A percentile compares a stretch with the other conserved stretches of the same genome.
These are phyloP conservation scores for Oryza brachyantha DNA, from an alignment of 176 grass and related monocot genomes.

Conservation along the genomic window DNA sequence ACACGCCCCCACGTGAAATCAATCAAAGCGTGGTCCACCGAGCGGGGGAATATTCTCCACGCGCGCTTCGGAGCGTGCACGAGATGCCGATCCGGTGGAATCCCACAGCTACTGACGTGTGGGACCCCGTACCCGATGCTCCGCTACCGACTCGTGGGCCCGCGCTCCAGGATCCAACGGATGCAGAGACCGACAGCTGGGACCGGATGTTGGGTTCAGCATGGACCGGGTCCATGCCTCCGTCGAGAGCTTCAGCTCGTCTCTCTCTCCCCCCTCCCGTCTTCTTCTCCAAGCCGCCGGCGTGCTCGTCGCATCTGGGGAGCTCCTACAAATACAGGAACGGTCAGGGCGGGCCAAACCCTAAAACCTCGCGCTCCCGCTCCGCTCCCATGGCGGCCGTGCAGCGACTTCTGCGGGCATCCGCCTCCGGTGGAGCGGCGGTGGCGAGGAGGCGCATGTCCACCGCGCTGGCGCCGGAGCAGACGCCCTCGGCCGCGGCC, in stretches of 20 bases:
- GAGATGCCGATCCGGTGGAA: background rate
- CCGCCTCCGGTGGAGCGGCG: background rate
- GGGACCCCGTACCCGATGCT: background rate
- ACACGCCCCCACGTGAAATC: background rate
- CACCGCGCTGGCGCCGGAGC: conserved; percentile 31
- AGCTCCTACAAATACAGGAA: conserved; percentile 29
- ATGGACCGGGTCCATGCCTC: conserved; percentile 24
- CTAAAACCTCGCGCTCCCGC: conserved; percentile 20
- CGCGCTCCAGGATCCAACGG: background rate
- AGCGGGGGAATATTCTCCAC: background rate
- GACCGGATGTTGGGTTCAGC: fast-evolving
- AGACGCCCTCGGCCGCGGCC: background rate
- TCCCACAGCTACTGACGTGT: background rate
- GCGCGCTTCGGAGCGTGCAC: background rate
- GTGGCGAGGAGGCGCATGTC: conserved; percentile 30
- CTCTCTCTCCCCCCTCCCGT: conserved; percentile 19
- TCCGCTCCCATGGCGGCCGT: background rate
- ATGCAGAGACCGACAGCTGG: background rate
- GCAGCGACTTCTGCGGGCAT: background rate
- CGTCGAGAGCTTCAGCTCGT: background rate
- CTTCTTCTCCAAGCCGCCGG: conserved; percentile 10
- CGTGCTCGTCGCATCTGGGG: conserved; percentile 18
- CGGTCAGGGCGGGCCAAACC: conserved; percentile 13
- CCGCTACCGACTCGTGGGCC: background rate
- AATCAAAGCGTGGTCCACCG: background rate